Evolutionary conservation across 176 grass and related monocot genomes (phyloP), one percentile per base, ranked within the genome.

Genomic region (Triticum turgidum): DNA sequence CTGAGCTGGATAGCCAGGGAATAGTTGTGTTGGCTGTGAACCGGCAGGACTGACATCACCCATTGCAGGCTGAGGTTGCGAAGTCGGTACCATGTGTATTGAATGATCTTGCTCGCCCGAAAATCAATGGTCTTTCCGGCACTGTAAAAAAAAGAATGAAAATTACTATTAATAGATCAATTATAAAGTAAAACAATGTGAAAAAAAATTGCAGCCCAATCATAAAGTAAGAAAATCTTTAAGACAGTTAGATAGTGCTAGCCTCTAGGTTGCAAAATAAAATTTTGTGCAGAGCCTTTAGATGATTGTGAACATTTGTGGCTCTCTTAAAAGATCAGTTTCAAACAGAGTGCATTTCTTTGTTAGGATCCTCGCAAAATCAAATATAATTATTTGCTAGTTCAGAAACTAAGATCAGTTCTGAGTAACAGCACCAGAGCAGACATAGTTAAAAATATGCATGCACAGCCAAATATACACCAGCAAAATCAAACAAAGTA

Each of bases 1-100:
- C 18, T 78, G 51, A 38, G 32, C 76, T 78, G 52, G 51, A 61
- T 38, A 61, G 8, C 29, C 52, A 59, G 30, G 24, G 44, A 52
- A 56, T 44, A 49, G 30, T 3, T 20, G 6, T 1, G 37, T 32
- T 42, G 67, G 59, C 56, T 91, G 89, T 73, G 79, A 62, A 65
- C 84, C 22, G 0, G 82, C 18, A 22, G 78, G 33, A 20, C 61
- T 42, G 8, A 59, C 84, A 77, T 71, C 82, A 47, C 73, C 78
- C 20, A 89, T 85, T 29, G 83, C 32, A 80, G 85, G 87, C 38
- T 70, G 87, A 83, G 84, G 61, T 45, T 94, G 54, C 18, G 6
- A 21, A 59, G 54, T 8, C 18, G 18, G 15, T 54, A 18, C 51
- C 51, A 18, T 54, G 51, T 54, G 15, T 15, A 18, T 15, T 54